phyloP scores from a whole-genome alignment of 2,329 filamentous ascomycete genomes.

The Pyrenophora tritici-repentis region DNA sequence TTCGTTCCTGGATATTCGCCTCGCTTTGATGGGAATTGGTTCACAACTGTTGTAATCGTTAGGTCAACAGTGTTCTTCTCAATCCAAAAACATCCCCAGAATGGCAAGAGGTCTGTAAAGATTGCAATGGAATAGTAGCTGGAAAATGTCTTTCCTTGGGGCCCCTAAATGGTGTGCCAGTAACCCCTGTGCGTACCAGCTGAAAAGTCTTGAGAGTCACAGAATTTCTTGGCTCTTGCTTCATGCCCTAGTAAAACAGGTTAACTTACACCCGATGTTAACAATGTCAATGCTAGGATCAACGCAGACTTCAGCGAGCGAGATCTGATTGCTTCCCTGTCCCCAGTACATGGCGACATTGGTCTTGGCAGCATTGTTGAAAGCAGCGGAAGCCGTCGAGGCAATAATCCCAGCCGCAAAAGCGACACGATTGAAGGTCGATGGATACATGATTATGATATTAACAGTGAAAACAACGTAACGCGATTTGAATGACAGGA shows the following conservation, averaged over 20 bases:
- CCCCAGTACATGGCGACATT: slow-evolving; percentile 63
- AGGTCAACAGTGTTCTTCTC: slow-evolving; percentile 1
- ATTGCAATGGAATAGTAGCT: too few relatives aligned
- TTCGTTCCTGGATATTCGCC: slow-evolving; percentile 59
- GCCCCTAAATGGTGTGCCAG: too few relatives aligned
- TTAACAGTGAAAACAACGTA: slow-evolving; percentile 27
- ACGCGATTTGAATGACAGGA: slow-evolving; percentile 45
- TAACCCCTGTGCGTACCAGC: too few relatives aligned
- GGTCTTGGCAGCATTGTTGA: slow-evolving; percentile 49
- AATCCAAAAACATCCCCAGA: too few relatives aligned
- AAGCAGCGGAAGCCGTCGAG: slow-evolving; percentile 47
- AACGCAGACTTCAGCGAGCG: slow-evolving; percentile 57
- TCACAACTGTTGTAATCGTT: slow-evolving; percentile 47
- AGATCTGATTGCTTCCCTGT: slow-evolving; percentile 56
- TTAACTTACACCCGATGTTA: slow-evolving; percentile 52
- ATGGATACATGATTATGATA: slow-evolving; percentile 45
- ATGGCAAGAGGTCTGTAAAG: neutral
- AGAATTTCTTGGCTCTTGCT: too few relatives aligned
- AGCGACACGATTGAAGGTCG: slow-evolving; percentile 37
- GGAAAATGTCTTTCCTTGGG: too few relatives aligned
- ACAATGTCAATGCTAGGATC: slow-evolving; percentile 61
- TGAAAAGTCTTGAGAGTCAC: too few relatives aligned
- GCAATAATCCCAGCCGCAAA: slow-evolving; percentile 43
- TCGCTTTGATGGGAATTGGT: slow-evolving; percentile 56
- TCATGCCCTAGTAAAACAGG: neutral